Base-by-base conservation (phyloP, 495 filamentous ascomycete species). In the Tuber aestivum region DNA sequence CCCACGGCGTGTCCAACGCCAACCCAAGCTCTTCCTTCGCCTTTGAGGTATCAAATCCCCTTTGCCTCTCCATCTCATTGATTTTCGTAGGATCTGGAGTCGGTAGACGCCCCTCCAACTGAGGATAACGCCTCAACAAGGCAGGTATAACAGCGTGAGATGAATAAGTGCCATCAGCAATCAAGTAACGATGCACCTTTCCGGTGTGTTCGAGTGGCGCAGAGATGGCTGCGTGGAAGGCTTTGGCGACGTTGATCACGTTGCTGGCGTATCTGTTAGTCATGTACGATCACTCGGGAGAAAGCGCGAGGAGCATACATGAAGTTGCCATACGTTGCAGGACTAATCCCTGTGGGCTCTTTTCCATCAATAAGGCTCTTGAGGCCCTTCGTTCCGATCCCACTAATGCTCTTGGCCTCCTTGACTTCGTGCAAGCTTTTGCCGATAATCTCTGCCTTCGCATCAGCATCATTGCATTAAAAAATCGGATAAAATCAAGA, bases 11-110 rank as follows among this genome's bases (percentile, higher is more conserved):
- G 6, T 56, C 65, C n/a, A 77, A 41, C 44, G 40, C 20, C 14
- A 74, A 21, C 0, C 72, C 68, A 40, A 77, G 61, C n/a, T 77
- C 75, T 35, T 20, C 71, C 72, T 75, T 27, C 18, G 68, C 72
- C 32, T 74, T 74, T 45, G 56, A 68, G 18, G 69, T 75, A 14
- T 12, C 10, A 27, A 74, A 32, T 0, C 38, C n/a, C 16, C 44
- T 45, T 45, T 21, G 44, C 44, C 44, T 45, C 44, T 45, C 44
- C 44, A 45, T 45, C 27, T 77, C 75, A 70, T 45, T 48, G 41
- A 21, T 23, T 69, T 71, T 77, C 38, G 21, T 23, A 6, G 42
- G 37, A n/a, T 77, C 75, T 3, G 72, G 20, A 7, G 35, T 27
- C 20, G 75, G 65, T 12, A 74, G 68, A 37, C 12, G 61, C 9